A percentile compares a stretch with the other conserved stretches of the same genome.
Conservation (phyloP, 2,329 filamentous ascomycete species). For the Parasarocladium wereldwijsianum region DNA sequence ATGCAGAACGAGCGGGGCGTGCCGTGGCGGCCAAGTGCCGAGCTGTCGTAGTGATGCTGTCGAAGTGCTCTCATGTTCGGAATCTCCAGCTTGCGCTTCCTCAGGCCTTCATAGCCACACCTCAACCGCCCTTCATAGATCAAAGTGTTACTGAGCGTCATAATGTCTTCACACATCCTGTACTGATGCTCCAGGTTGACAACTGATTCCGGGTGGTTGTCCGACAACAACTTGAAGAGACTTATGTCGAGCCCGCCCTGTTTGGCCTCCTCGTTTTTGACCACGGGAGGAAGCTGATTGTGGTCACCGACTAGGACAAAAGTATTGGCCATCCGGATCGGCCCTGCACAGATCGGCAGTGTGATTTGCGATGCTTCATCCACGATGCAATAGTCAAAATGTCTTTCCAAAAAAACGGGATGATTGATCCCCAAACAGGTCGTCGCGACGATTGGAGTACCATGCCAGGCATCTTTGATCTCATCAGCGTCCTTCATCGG, state of each 20-base stretch:
- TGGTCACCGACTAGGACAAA: conserved; percentile 96
- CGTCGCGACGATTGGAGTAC: conserved; percentile 79
- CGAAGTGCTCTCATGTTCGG: conserved; percentile 48
- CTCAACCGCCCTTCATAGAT: conserved; percentile 88
- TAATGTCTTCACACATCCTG: conserved; percentile 95
- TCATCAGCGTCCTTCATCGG: conserved; percentile 69
- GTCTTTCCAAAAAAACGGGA: conserved; percentile 70
- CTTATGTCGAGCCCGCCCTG: conserved; percentile 81
- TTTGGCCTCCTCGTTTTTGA: conserved; percentile 79
- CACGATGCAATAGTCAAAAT: conserved; percentile 96
- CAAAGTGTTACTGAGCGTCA: conserved; percentile 81
- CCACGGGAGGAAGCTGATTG: conserved; percentile 85
- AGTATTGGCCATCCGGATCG: conserved; percentile 79
- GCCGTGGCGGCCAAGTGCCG: conserved; percentile 24
- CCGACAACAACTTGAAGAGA: conserved; percentile 85
- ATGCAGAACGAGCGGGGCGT: conserved; percentile 40
- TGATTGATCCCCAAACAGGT: conserved; percentile 91
- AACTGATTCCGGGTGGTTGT: conserved; percentile 73
- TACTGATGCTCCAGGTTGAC: conserved; percentile 93
- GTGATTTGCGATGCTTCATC: conserved; percentile 98
- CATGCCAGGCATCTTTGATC: conserved; percentile 70
- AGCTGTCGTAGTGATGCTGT: conserved; percentile 41
- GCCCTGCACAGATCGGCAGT: conserved; percentile 82
- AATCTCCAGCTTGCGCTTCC: conserved; percentile 51
- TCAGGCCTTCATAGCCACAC: conserved; percentile 69